Evolutionary conservation across 139 green algal genomes (phyloP).

Genomic region (Deuterostichococcus epilithicus): DNA sequence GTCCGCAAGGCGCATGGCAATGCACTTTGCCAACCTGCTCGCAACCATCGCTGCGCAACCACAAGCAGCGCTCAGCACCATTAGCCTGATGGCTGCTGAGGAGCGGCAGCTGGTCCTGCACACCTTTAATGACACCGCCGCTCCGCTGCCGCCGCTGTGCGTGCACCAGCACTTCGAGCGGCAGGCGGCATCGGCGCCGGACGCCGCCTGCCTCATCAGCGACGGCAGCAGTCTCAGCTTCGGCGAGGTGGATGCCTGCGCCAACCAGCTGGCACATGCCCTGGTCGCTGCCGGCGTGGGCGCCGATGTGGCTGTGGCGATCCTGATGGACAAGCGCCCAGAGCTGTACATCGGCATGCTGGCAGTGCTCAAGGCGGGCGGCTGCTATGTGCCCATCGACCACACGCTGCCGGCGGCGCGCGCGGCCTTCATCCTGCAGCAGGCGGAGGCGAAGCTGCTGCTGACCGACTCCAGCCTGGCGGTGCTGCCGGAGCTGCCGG

Average conservation of each 20-base stretch:
- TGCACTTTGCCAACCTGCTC: neutral
- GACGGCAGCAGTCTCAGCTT: slow-evolving; percentile 11
- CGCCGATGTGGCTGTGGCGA: slow-evolving; percentile 20
- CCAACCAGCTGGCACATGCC: slow-evolving; percentile 32
- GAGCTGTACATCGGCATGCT: slow-evolving; percentile 36
- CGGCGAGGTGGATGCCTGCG: slow-evolving; percentile 16
- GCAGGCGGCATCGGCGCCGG: slow-evolving; percentile 9
- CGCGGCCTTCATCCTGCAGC: slow-evolving; percentile 24
- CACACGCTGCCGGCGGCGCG: slow-evolving; percentile 34
- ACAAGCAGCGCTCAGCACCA: neutral
- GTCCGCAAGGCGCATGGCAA: neutral
- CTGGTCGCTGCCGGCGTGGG: slow-evolving; percentile 13
- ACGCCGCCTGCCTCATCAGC: slow-evolving; percentile 17
- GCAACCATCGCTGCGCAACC: neutral
- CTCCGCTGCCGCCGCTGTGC: neutral
- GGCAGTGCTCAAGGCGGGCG: slow-evolving; percentile 25
- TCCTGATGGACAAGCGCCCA: slow-evolving; percentile 38
- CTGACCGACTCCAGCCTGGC: neutral
- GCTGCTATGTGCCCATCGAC: slow-evolving; percentile 42
- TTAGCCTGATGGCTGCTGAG: neutral
- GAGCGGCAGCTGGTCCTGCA: neutral
- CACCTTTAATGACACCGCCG: neutral
- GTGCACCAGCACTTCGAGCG: slow-evolving; percentile 23
- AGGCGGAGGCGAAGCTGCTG: slow-evolving; percentile 11
- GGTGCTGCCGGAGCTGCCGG: neutral